A percentile compares a stretch with the other conserved stretches of the same genome.
phyloP scores from a whole-genome alignment of 2,329 filamentous ascomycete species.

The Ramichloridium luteum region DNA sequence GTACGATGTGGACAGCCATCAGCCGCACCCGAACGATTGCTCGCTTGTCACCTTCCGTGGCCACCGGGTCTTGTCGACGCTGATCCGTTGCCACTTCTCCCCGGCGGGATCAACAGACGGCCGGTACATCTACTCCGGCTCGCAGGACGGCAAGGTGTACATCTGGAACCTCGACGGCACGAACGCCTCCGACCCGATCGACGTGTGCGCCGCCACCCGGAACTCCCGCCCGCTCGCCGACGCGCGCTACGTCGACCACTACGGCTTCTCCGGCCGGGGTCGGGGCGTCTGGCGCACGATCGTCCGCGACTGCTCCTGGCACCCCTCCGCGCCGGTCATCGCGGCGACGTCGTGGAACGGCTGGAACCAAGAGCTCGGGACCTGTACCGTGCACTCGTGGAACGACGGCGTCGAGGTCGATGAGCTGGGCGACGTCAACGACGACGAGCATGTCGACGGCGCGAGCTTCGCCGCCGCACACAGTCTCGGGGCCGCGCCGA shows the following conservation, averaged over 20 bases:
- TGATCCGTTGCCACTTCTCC: constrained; percentile 92
- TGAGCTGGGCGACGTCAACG: constrained; percentile 44
- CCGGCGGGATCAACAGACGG: constrained; percentile 76
- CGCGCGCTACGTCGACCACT: constrained; percentile 43
- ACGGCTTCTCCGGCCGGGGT: constrained; percentile 44
- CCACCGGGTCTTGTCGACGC: constrained; percentile 74
- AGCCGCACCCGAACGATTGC: constrained; percentile 72
- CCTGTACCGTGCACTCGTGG: constrained; percentile 66
- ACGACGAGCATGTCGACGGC: constrained; percentile 7
- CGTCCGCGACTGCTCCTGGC: constrained; percentile 82
- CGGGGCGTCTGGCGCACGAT: constrained; percentile 61
- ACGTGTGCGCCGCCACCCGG: constrained; percentile 61
- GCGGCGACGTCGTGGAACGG: constrained; percentile 82
- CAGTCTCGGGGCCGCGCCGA: constrained; percentile 23
- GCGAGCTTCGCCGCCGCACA: constrained; percentile 22
- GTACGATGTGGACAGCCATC: constrained; percentile 55
- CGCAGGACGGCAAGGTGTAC: constrained; percentile 77
- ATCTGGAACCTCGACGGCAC: constrained; percentile 93
- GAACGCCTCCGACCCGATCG: constrained; percentile 54
- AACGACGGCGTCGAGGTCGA: constrained; percentile 48
- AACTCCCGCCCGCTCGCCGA: constrained; percentile 45
- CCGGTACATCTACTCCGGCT: constrained; percentile 86
- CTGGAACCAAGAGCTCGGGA: constrained; percentile 58
- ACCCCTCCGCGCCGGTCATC: constrained; percentile 70
- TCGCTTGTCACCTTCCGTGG: constrained; percentile 88